phyloP scores from a whole-genome alignment of 305 asterid genomes.

The Fraxinus ornus region DNA sequence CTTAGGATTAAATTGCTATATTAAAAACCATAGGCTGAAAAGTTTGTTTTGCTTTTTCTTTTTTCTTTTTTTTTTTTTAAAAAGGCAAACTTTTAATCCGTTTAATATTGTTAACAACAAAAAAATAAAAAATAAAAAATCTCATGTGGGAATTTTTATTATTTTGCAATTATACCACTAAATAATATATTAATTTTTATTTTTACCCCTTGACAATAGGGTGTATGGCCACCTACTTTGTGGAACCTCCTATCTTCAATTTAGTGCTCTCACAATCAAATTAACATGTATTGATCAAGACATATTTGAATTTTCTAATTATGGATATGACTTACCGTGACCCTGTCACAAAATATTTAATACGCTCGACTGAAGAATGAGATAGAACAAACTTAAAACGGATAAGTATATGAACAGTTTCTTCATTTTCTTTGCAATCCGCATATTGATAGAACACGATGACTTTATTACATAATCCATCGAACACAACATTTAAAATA shows the following conservation, averaged over 20 bases:
- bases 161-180: neutral
- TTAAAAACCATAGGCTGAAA: no score
- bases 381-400: neutral
- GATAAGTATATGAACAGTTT: neutral
- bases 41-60: no score
- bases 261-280: neutral
- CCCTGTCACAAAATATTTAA: no score
- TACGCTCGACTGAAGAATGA: neutral
- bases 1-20: no score
- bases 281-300: neutral
- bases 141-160: neutral
- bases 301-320: neutral
- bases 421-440: neutral
- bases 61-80: no score
- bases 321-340: neutral
- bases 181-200: neutral
- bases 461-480: neutral
- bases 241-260: neutral
- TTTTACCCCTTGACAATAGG: neutral
- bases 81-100: no score
- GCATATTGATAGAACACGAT: no score
- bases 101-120: no score
- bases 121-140: no score
- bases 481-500: neutral
- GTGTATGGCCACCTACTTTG: neutral